A percentile compares a stretch with the other conserved stretches of the same genome.
phyloP scores from a whole-genome alignment of 2,329 filamentous ascomycete genomes.

The Mariannaea sp. region DNA sequence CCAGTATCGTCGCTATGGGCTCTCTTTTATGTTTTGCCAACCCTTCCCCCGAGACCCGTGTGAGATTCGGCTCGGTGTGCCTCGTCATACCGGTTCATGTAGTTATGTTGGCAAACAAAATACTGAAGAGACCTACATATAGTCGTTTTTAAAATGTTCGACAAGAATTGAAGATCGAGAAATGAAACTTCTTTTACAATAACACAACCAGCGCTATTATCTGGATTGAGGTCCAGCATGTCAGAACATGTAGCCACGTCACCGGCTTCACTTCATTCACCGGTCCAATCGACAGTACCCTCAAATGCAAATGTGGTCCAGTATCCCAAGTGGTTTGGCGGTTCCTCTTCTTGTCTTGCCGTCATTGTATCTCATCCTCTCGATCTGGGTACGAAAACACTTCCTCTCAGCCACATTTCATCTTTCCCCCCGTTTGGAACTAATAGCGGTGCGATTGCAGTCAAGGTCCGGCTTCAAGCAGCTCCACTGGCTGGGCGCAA shows the following conservation, averaged over 20 bases:
- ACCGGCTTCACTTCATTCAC: neutral
- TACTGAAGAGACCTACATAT: no score
- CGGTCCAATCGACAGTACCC: neutral
- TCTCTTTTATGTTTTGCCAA: no score
- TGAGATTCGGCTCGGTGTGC: no score
- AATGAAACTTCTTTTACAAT: no score
- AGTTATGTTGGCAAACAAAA: no score
- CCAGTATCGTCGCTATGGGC: neutral
- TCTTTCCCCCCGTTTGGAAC: neutral
- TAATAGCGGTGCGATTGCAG: conserved; percentile 1
- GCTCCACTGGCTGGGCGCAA: conserved; percentile 12
- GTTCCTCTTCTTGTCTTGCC: conserved; percentile 22
- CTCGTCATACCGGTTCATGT: no score
- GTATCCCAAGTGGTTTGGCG: conserved; percentile 25
- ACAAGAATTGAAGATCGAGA: no score
- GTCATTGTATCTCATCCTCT: conserved; percentile 22
- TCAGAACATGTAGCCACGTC: conserved; percentile 1
- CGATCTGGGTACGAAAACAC: conserved; percentile 12
- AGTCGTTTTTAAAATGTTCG: no score
- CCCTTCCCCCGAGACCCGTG: no score
- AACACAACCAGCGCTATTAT: neutral
- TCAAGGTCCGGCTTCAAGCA: conserved; percentile 22
- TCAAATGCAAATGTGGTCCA: neutral
- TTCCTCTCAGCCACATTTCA: no score
- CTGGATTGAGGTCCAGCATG: conserved; percentile 1